These are phyloP conservation scores for Globisporangium cederbergense DNA, from an alignment of 352 stramenopile genomes.

Conservation along the genomic window DNA sequence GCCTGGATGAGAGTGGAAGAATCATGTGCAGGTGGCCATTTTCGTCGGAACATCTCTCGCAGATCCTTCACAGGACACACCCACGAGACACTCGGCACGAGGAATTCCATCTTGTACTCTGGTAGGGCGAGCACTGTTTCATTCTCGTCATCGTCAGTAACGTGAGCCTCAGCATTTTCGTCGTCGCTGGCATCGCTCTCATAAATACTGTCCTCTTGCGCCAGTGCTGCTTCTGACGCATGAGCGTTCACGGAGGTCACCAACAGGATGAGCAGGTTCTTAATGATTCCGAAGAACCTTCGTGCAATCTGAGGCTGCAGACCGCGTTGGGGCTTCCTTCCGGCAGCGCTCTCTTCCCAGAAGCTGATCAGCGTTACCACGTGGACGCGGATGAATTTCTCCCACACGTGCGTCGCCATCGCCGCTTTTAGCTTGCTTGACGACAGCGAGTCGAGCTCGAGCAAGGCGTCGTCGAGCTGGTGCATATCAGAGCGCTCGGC, in stretches of 20 bases:
- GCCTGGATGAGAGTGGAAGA: slow-evolving; percentile 45
- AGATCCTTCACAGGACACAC: slow-evolving; percentile 46
- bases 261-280: slow-evolving; percentile 50
- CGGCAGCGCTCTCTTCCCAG: slow-evolving; percentile 75
- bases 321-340: slow-evolving; percentile 59
- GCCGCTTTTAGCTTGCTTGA: slow-evolving; percentile 41
- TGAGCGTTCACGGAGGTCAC: slow-evolving; percentile 26
- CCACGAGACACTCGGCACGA: slow-evolving; percentile 50
- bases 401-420: slow-evolving; percentile 75
- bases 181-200: slow-evolving; percentile 16
- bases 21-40: slow-evolving; percentile 59
- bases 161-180: slow-evolving; percentile 10
- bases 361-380: slow-evolving; percentile 79
- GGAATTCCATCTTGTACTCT: slow-evolving; percentile 37
- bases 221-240: neutral
- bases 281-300: slow-evolving; percentile 78
- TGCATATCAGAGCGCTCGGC: slow-evolving; percentile 79
- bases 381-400: slow-evolving; percentile 77
- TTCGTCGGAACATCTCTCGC: slow-evolving; percentile 31
- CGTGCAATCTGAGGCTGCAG: slow-evolving; percentile 73
- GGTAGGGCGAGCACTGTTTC: slow-evolving; percentile 13
- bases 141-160: slow-evolving; percentile 20
- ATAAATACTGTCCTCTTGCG: slow-evolving; percentile 4
- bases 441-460: slow-evolving; percentile 51
- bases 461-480: slow-evolving; percentile 72